phyloP scores from a whole-genome alignment of 129 eudicot genomes.

The Tanacetum coccineum region DNA sequence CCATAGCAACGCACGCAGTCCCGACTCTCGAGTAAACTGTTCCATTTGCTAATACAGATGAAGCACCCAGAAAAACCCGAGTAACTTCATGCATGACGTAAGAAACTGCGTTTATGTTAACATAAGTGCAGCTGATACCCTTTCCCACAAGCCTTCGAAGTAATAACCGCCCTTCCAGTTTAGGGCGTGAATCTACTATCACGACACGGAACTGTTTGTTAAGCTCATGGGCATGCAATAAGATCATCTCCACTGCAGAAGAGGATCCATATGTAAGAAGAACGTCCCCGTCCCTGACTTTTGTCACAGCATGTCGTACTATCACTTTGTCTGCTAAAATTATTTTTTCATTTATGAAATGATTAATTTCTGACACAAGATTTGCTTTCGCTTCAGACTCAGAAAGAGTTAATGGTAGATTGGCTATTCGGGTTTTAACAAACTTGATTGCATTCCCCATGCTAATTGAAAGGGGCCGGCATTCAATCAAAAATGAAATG shows the following conservation, averaged over 20 bases:
- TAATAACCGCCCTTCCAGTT: conserved; percentile 79
- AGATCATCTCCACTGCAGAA: conserved; percentile 88
- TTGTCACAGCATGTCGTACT: conserved; percentile 87
- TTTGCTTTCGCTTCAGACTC: conserved; percentile 82
- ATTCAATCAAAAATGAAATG: conserved; percentile 79
- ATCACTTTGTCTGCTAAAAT: conserved; percentile 85
- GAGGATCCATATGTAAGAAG: conserved; percentile 88
- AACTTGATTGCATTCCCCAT: conserved; percentile 96
- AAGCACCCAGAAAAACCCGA: conserved; percentile 84
- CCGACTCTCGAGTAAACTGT: conserved; percentile 96
- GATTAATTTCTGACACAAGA: conserved; percentile 70
- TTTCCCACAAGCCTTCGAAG: conserved; percentile 81
- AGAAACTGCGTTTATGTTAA: conserved; percentile 84
- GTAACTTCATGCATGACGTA: conserved; percentile 95
- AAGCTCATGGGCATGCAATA: conserved; percentile 81
- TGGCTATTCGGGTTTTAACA: conserved; percentile 68
- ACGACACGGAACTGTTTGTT: conserved; percentile 81
- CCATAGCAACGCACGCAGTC: conserved; percentile 97
- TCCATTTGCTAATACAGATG: conserved; percentile 90
- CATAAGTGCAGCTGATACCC: conserved; percentile 87
- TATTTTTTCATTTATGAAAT: conserved; percentile 75
- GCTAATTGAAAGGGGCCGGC: conserved; percentile 94
- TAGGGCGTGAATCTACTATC: conserved; percentile 91
- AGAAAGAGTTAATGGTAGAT: conserved; percentile 61
- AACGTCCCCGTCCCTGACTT: conserved; percentile 90